Evolutionary conservation across 306 rosid species (phyloP).

Genomic region (Hippophae gyantsensis): DNA sequence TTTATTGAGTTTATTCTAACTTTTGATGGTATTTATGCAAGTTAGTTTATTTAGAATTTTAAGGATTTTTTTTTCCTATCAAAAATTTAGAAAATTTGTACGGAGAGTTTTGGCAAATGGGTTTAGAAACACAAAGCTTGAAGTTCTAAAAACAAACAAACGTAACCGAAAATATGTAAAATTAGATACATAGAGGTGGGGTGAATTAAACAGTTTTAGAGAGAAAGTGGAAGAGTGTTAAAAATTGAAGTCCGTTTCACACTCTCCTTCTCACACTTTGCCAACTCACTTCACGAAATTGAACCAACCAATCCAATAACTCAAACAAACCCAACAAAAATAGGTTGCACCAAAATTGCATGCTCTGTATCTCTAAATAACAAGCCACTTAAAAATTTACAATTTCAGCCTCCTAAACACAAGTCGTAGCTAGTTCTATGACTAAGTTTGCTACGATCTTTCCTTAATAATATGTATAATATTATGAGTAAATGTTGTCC

Average conservation of each 20-base stretch:
- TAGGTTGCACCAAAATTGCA: too few species aligned
- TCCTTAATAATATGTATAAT: too few species aligned
- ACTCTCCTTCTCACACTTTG: constrained; percentile 93
- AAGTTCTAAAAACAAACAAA: constrained; percentile 14
- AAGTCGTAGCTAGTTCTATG: too few species aligned
- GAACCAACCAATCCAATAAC: neutral
- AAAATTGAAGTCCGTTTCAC: constrained; percentile 52
- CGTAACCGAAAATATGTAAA: constrained; percentile 57
- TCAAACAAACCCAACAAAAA: too few species aligned
- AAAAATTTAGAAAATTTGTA: constrained; percentile 13
- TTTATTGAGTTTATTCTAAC: constrained; percentile 10
- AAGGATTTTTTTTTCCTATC: neutral
- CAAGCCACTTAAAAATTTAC: too few species aligned
- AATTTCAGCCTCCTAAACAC: too few species aligned
- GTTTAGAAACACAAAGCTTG: constrained; percentile 23
- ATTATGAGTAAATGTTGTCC: too few species aligned
- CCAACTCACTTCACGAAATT: constrained; percentile 57
- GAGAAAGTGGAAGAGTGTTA: constrained; percentile 18
- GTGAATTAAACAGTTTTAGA: constrained; percentile 10
- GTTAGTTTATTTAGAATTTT: constrained; percentile 5
- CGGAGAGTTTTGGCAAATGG: constrained; percentile 32
- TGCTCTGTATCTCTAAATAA: too few species aligned
- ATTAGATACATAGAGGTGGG: constrained; percentile 34
- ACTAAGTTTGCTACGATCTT: too few species aligned
- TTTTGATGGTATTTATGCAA: constrained; percentile 6